Evolutionary conservation across 108 stramenopile species (phyloP), one percentile per base, ranked within the genome.

Genomic region (Chaetoceros muelleri): DNA sequence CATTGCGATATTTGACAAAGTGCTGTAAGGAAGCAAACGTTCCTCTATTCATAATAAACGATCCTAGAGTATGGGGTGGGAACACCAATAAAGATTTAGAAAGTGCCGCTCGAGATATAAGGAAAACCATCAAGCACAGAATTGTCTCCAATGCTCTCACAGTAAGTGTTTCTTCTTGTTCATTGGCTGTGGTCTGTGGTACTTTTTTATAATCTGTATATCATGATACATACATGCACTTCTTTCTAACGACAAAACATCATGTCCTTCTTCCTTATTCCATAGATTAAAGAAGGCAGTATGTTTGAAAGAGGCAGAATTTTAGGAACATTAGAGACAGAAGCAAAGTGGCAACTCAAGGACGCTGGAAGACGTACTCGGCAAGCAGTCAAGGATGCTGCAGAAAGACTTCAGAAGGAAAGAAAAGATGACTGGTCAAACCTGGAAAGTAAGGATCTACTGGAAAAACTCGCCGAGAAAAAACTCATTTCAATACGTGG

Each of bases 41-140:
- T 1, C 90, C 90, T 3, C 63, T 91, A 8, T 91, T 74, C 56
- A 75, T 91, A 18, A 57, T 91, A 29, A 75, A 87, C 28, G 90
- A 91, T 72, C 85, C 89, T 16, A 60, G 88, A 24, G 69, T 62
- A 21, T 86, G 84, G 88, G 84, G 82, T 21, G 63, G 66, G 18
- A 78, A 81, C 29, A 84, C 82, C 16, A 79, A 85, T 53, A 53
- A 74, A 19, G 72, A 66, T 16, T 52, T 88, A 19, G 46, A 57
- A 30, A 74, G 79, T 44, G 88, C 84, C 13, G 40, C 85, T 16
- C 53, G 60, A 13, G 84, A 85, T 23, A 78, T 91, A 61, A 68
- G 81, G 24, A 67, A 56, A 17, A 73, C 70, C 0, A 65, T 87
- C 26, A 74, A 84, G 34, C 67, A 79, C 24, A 72, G 78, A 13